A percentile compares a stretch with the other conserved stretches of the same genome.
Evolutionary conservation across 352 stramenopile species (phyloP).

Genomic region (Globisporangium heterothallicum): DNA sequence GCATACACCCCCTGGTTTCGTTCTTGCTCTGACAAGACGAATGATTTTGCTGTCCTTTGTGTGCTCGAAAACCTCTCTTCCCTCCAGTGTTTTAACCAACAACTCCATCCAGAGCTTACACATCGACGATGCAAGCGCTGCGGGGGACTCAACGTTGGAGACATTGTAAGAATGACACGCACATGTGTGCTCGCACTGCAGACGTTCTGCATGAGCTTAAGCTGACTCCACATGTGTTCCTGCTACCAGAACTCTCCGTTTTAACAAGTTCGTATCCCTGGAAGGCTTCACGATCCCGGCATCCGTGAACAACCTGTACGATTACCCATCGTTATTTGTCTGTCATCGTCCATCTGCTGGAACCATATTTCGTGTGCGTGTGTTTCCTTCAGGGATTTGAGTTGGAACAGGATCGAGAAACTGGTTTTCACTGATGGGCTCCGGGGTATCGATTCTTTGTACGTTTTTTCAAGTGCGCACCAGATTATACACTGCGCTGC

Average conservation of each 20-base stretch:
- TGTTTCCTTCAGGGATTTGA: conserved; percentile 7
- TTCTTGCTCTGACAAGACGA: too few relatives aligned
- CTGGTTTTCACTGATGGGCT: conserved; percentile 8
- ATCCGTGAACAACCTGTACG: conserved; percentile 6
- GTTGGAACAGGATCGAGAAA: conserved; percentile 7
- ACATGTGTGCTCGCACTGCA: neutral
- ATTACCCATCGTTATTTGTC: neutral
- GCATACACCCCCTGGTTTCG: too few relatives aligned
- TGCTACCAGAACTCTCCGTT: neutral
- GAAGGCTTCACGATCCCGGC: conserved; percentile 4
- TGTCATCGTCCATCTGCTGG: neutral
- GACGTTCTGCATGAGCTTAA: too few relatives aligned
- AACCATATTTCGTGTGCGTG: neutral
- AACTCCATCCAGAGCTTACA: conserved; percentile 13
- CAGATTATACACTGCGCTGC: neutral
- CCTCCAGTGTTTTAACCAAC: conserved; percentile 8
- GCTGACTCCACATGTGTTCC: neutral
- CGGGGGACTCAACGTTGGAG: neutral
- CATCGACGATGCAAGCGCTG: neutral
- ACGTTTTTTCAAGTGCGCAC: neutral
- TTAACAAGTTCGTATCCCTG: conserved; percentile 8
- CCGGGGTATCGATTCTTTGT: conserved; percentile 3
- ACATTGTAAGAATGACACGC: neutral
- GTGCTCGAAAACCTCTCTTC: too few relatives aligned
- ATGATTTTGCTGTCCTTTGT: neutral